Conservation (phyloP, 148 eudicot species). For the Amaranthus cruentus region DNA sequence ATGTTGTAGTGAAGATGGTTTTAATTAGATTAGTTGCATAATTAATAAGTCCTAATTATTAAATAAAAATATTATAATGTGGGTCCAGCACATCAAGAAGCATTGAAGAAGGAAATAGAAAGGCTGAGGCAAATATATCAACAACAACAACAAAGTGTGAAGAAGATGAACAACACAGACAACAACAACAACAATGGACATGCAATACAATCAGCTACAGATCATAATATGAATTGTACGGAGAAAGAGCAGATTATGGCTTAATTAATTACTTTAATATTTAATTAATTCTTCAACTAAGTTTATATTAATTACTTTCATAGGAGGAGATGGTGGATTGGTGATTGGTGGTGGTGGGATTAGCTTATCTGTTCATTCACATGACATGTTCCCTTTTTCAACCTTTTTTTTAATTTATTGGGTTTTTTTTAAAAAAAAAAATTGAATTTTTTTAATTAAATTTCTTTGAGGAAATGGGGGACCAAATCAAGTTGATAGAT, state of each 20-base stretch:
- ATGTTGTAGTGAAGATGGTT: too few species aligned
- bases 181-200: slow-evolving; percentile 4
- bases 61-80: not conserved
- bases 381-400: slow-evolving; percentile 38
- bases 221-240: slow-evolving; percentile 30
- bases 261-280: slow-evolving; percentile 6
- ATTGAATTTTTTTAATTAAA: slow-evolving; percentile 8
- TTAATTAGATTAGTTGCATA: too few species aligned
- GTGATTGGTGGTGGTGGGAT: slow-evolving; percentile 20
- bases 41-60: not conserved
- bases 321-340: not conserved
- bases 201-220: slow-evolving; percentile 14
- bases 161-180: slow-evolving; percentile 33
- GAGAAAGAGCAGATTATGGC: slow-evolving; percentile 44
- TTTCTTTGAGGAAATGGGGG: slow-evolving; percentile 12
- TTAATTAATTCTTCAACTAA: too few species aligned
- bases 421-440: not conserved
- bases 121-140: slow-evolving; percentile 67
- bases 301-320: too few species aligned
- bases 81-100: slow-evolving; percentile 80
- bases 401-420: slow-evolving; percentile 8
- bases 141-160: slow-evolving; percentile 39
- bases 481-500: slow-evolving; percentile 19
- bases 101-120: slow-evolving; percentile 85
- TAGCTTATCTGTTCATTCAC: slow-evolving; percentile 35